Percentiles rank a stretch among this genome's conserved stretches.
Evolutionary conservation across 2,329 filamentous ascomycete genomes (phyloP).

Genomic region (Diaporthe eres): DNA sequence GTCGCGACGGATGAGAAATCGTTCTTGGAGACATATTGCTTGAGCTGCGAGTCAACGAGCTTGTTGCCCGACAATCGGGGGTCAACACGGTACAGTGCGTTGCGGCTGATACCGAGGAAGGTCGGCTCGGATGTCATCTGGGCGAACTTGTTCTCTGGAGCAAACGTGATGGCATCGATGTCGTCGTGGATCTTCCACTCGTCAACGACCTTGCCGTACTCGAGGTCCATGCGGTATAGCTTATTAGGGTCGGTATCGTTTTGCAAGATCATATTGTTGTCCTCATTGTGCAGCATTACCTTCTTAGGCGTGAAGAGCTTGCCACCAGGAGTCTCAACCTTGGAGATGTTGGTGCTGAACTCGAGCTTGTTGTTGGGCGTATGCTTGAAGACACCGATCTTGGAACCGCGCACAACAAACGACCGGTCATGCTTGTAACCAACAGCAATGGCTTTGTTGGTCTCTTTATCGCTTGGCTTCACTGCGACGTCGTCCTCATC

Average conservation of each 20-base stretch:
- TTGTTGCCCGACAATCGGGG: constrained; percentile 92
- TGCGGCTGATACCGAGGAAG: constrained; percentile 92
- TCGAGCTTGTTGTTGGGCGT: constrained; percentile 92
- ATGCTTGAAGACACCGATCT: constrained; percentile 99
- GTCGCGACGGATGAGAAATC: constrained; percentile 96
- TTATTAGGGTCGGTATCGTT: constrained; percentile 88
- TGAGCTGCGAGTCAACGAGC: constrained; percentile 91
- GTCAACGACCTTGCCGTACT: constrained; percentile 97
- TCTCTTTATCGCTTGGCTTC: constrained; percentile 76
- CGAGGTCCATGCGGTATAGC: constrained; percentile 96
- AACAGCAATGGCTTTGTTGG: constrained; percentile 94
- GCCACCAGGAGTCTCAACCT: constrained; percentile 89
- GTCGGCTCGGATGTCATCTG: constrained; percentile 97
- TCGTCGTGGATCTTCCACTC: constrained; percentile 99
- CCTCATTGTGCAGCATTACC: constrained; percentile 94
- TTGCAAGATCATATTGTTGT: constrained; percentile 90
- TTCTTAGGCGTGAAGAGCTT: constrained; percentile 94
- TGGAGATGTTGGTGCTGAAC: constrained; percentile 97
- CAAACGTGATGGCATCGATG: constrained; percentile 92
- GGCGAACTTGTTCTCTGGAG: constrained; percentile 96
- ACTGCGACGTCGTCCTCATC: constrained; percentile 86
- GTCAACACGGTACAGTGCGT: constrained; percentile 94
- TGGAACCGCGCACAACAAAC: constrained; percentile 95
- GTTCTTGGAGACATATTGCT: constrained; percentile 97
- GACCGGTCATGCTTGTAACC: constrained; percentile 98